A percentile compares a stretch with the other conserved stretches of the same genome.
phyloP scores from a whole-genome alignment of 2,329 filamentous ascomycete species.

The Onygenales sp. region DNA sequence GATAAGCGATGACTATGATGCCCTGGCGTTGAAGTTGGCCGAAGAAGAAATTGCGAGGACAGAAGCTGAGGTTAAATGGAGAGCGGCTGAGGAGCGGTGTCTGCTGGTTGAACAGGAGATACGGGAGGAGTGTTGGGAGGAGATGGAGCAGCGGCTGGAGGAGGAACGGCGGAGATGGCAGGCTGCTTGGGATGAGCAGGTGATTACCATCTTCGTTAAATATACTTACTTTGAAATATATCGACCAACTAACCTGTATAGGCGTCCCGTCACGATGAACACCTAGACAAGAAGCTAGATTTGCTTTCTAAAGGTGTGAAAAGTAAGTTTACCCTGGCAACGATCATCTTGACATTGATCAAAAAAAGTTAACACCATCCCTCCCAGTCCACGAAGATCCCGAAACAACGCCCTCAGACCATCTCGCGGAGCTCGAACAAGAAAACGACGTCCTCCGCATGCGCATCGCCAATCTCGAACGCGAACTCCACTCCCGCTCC shows the following conservation, averaged over 20 bases:
- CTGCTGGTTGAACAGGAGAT: constrained; percentile 73
- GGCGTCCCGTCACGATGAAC: constrained; percentile 66
- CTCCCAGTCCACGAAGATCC: constrained; percentile 39
- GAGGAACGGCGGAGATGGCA: constrained; percentile 76
- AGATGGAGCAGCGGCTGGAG: constrained; percentile 71
- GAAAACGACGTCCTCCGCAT: constrained; percentile 62
- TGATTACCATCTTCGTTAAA: constrained; percentile 18
- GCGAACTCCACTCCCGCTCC: constrained; percentile 55
- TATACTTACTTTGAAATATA: constrained; percentile 4
- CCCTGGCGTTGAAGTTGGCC: constrained; percentile 58
- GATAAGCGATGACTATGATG: constrained; percentile 68
- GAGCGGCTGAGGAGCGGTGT: constrained; percentile 53
- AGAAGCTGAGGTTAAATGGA: constrained; percentile 63
- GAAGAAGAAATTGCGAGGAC: constrained; percentile 61
- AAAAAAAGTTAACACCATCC: constrained; percentile 8
- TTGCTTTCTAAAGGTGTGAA: constrained; percentile 51
- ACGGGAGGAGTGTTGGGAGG: constrained; percentile 76
- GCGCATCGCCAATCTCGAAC: constrained; percentile 55
- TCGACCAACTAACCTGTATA: constrained; percentile 7
- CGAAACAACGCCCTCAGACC: constrained; percentile 45
- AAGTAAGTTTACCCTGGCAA: constrained; percentile 26
- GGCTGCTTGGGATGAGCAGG: constrained; percentile 64
- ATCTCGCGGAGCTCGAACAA: constrained; percentile 54
- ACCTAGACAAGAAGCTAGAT: constrained; percentile 81
- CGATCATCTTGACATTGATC: constrained; percentile 12